These are phyloP conservation scores for Penicillium pulvis DNA, from an alignment of 495 filamentous ascomycete species.

Conservation along the genomic window DNA sequence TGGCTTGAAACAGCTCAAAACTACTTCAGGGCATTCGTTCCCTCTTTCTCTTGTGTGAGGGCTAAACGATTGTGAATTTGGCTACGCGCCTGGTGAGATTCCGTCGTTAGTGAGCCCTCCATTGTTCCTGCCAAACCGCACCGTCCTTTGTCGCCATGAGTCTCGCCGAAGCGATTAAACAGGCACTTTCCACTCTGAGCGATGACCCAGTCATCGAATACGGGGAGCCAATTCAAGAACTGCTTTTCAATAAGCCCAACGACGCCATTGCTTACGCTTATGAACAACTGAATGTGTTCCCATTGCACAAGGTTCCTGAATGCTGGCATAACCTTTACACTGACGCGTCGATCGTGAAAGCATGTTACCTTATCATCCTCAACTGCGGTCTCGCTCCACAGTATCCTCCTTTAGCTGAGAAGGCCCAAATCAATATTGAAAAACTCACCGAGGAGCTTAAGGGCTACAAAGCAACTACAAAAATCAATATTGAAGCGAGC, in stretches of 20 bases:
- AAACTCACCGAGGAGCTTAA: slow-evolving; percentile 15
- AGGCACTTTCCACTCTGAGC: too few relatives aligned
- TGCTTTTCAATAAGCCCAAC: slow-evolving; percentile 40
- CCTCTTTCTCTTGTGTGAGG: too few relatives aligned
- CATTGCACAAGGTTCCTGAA: slow-evolving; percentile 70
- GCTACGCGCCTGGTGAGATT: too few relatives aligned
- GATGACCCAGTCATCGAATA: slow-evolving; percentile 50
- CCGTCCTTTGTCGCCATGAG: too few relatives aligned
- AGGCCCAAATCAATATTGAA: slow-evolving; percentile 5
- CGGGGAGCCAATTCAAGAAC: slow-evolving; percentile 13
- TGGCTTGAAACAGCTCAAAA: too few relatives aligned
- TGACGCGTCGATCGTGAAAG: slow-evolving; percentile 71
- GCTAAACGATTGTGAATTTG: too few relatives aligned
- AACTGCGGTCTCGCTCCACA: slow-evolving; percentile 18
- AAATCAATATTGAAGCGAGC: slow-evolving; percentile 2
- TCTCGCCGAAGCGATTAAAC: too few relatives aligned
- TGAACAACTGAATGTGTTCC: slow-evolving; percentile 71
- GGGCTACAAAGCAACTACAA: background rate
- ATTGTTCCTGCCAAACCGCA: too few relatives aligned
- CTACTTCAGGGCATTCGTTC: too few relatives aligned
- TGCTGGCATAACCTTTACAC: slow-evolving; percentile 81
- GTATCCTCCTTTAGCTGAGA: slow-evolving; percentile 6
- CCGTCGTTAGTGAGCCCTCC: too few relatives aligned
- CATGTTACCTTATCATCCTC: slow-evolving; percentile 41
- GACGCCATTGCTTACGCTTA: slow-evolving; percentile 48